Base-by-base conservation (phyloP, 352 stramenopile genomes). In the Phytophthora pluvialis region DNA sequence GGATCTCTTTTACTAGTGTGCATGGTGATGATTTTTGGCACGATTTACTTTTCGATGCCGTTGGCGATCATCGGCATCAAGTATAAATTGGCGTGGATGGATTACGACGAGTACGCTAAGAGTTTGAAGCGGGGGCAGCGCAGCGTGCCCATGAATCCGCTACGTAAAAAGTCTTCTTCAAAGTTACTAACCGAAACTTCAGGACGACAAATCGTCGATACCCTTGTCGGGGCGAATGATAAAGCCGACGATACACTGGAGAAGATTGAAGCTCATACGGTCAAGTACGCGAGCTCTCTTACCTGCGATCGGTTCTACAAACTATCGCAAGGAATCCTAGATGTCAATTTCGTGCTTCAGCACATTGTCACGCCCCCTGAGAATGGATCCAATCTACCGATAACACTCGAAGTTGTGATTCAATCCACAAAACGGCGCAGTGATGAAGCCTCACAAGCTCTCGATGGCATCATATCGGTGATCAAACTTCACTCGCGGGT, bases 41-140 rank as follows among this genome's bases (percentile, higher is more conserved):
- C 72, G 12, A 44, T 86, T 29, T 88, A 86, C 42, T 58, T 88
- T 16, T 67, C 79, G 5, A 86, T 88, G 79, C 79, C 77, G n/a
- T 51, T 88, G 8, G 77, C 70, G 3, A 83, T 86, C 62, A 40
- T 88, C 44, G 79, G 77, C 2, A 83, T 85, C 21, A 80, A 80
- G 28, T 89, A 85, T 65, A 62, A 83, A 32, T 39, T 75, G 5
- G 72, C 66, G 4, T 83, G 75, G 75, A 44, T 47, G 21, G 61
- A 76, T 38, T 63, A 77, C 18, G 62, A 81, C 3, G 47, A 70
- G 12, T 55, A 56, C 6, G 36, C 51, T 12, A 40, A 15, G 8
- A 49, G 32, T 7, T 40, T 49, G 11, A 48, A 71, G 39, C 15
- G 16, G 16, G 28, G 45, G 26, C 25, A 35, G 13, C 29, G 45